Conservation (phyloP, 441 rosid genomes). For the Brassica hybrid region DNA sequence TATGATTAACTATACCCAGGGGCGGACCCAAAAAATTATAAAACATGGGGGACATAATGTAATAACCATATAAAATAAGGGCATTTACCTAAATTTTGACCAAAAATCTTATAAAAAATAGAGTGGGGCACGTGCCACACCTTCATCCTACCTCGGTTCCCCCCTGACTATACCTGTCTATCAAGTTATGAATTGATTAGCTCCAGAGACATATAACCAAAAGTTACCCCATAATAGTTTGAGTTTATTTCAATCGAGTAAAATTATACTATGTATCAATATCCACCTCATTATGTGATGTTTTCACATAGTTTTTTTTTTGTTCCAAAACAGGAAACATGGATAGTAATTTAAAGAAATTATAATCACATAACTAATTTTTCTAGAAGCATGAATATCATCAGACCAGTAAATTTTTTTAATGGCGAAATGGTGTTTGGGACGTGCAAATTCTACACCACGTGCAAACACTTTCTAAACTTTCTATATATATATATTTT, state of each 20-base stretch:
- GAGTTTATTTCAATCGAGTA: neutral
- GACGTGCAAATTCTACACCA: constrained; percentile 33
- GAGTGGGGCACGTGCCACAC: too few relatives aligned
- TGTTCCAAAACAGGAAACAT: constrained; percentile 12
- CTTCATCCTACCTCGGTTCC: too few relatives aligned
- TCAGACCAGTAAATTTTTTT: neutral
- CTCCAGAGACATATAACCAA: neutral
- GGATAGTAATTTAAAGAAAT: neutral
- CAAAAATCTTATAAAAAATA: too few relatives aligned
- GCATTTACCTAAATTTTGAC: too few relatives aligned
- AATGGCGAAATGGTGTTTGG: neutral
- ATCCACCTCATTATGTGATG: neutral
- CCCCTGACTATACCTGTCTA: neutral
- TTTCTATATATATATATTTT: neutral
- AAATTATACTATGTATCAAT: neutral
- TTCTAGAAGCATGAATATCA: neutral
- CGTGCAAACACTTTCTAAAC: constrained; percentile 20
- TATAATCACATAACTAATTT: neutral
- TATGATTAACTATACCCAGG: neutral
- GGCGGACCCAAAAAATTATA: too few relatives aligned
- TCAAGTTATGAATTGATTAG: neutral
- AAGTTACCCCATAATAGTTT: neutral
- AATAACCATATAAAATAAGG: too few relatives aligned
- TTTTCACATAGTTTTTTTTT: neutral
- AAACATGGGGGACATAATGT: too few relatives aligned